phyloP scores from a whole-genome alignment of 78 protist genomes.

The Diacronema lutheri region DNA sequence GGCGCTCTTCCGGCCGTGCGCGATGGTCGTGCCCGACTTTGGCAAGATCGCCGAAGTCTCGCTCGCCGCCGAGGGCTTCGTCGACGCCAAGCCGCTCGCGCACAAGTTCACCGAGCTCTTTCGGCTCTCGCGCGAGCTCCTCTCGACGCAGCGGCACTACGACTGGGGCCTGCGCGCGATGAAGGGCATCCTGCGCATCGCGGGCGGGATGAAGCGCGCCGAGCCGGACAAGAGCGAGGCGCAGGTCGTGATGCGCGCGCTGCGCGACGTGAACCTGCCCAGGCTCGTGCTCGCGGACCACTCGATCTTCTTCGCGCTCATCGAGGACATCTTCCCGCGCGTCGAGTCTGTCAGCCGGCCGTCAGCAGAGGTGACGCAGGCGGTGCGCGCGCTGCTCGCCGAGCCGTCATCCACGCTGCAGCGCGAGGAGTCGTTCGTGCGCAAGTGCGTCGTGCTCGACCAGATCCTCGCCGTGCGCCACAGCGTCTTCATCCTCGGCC shows the following conservation, averaged over 20 bases:
- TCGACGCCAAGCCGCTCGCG: slow-evolving; percentile 60
- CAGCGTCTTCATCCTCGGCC: slow-evolving; percentile 76
- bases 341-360: neutral
- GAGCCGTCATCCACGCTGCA: slow-evolving; percentile 27
- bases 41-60: slow-evolving; percentile 42
- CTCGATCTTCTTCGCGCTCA: slow-evolving; percentile 63
- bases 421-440: slow-evolving; percentile 53
- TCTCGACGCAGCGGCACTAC: slow-evolving; percentile 77
- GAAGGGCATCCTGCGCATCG: slow-evolving; percentile 81
- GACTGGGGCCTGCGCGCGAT: slow-evolving; percentile 93
- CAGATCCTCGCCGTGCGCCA: slow-evolving; percentile 51
- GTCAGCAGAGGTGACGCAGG: neutral
- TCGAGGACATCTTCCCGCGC: slow-evolving; percentile 62
- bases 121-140: slow-evolving; percentile 71
- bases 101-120: slow-evolving; percentile 73
- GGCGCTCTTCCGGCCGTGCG: slow-evolving; percentile 80
- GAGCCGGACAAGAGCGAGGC: slow-evolving; percentile 63
- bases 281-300: slow-evolving; percentile 73
- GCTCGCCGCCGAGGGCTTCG: slow-evolving; percentile 31
- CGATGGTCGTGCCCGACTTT: slow-evolving; percentile 88
- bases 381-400: neutral
- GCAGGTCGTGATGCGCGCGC: slow-evolving; percentile 77
- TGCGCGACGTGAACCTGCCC: slow-evolving; percentile 87
- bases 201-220: slow-evolving; percentile 76
- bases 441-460: slow-evolving; percentile 48